phyloP scores from a whole-genome alignment of 2,329 filamentous ascomycete species.

The Fusarium ramigenum region DNA sequence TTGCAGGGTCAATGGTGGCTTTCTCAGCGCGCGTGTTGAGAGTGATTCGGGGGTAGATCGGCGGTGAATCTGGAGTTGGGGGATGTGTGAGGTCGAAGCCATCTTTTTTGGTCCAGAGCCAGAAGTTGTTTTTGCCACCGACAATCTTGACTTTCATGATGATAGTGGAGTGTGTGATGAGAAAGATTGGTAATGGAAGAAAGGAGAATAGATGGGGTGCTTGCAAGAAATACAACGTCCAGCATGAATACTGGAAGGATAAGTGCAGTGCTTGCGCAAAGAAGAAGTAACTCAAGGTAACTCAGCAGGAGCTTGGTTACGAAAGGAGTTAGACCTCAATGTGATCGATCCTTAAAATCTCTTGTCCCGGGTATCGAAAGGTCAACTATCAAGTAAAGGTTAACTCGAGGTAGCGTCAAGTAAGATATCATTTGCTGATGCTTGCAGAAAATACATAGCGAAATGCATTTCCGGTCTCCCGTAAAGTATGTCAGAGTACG shows the following conservation, averaged over 20 bases:
- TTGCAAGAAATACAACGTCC: not conserved
- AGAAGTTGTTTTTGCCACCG: not conserved
- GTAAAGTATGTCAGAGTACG: fast-evolving
- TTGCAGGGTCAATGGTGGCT: not conserved
- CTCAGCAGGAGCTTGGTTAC: fast-evolving
- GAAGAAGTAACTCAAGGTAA: fast-evolving
- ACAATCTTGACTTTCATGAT: not conserved
- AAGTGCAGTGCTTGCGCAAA: not conserved
- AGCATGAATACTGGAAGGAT: not conserved
- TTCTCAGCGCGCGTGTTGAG: not conserved
- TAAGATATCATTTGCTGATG: fast-evolving
- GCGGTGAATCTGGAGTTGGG: not conserved
- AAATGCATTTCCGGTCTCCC: fast-evolving
- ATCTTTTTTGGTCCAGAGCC: not conserved
- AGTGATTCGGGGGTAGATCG: not conserved
- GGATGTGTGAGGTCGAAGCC: not conserved
- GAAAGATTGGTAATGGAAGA: fast-evolving
- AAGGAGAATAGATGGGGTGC: not conserved
- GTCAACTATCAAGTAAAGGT: too few relatives aligned
- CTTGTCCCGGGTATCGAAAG: fast-evolving
- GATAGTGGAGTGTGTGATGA: fast-evolving
- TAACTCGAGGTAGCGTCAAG: too few relatives aligned
- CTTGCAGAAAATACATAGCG: fast-evolving
- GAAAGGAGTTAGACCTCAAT: fast-evolving
- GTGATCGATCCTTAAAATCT: fast-evolving